phyloP scores from a whole-genome alignment of 345 rosid species.

The Lepidium africanum region DNA sequence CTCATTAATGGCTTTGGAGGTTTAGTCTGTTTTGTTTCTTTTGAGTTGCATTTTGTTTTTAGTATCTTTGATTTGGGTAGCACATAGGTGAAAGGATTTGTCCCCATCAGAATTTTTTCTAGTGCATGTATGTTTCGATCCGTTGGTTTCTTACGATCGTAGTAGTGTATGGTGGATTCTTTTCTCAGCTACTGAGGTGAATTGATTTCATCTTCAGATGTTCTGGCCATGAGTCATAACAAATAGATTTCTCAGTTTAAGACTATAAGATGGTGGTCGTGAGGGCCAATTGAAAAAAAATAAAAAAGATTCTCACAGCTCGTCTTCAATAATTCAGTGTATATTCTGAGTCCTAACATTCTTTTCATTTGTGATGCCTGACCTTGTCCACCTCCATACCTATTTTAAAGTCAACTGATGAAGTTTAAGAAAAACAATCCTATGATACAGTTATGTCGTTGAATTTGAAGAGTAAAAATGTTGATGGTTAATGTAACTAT shows the following conservation, averaged over 20 bases:
- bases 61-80: not conserved
- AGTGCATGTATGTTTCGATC: not conserved
- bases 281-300: not conserved
- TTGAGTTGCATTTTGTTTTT: not conserved
- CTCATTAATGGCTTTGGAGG: not conserved
- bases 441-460: not conserved
- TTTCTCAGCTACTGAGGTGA: not conserved
- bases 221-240: constrained; percentile 9
- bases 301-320: constrained; percentile 3
- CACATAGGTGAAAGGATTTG: too few species aligned
- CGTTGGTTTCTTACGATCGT: not conserved
- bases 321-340: constrained; percentile 2
- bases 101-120: not conserved
- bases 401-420: constrained; percentile 13
- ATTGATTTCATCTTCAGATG: not conserved
- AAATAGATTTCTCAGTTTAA: constrained; percentile 4
- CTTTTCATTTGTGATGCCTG: not conserved
- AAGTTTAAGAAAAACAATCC: not conserved
- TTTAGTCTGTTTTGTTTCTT: not conserved
- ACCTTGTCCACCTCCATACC: constrained; percentile 14
- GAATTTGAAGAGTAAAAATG: not conserved
- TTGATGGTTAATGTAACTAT: not conserved
- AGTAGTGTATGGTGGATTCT: not conserved
- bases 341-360: not conserved
- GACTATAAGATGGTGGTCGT: constrained; percentile 10